Conservation (phyloP, 2,329 filamentous ascomycete species). For the Colletotrichum navitas region DNA sequence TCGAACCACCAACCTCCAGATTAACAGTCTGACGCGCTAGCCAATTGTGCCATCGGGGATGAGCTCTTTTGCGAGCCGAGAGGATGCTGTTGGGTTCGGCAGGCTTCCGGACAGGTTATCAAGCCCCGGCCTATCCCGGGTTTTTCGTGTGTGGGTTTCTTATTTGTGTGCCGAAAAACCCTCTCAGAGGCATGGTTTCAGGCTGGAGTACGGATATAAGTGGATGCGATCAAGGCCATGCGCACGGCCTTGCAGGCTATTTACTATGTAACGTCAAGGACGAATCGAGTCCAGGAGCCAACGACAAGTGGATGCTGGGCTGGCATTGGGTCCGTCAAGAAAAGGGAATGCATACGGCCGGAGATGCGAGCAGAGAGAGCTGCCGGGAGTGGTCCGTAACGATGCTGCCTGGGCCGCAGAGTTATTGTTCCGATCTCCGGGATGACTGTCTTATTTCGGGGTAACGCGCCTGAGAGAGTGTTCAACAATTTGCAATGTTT, state of each 20-base stretch:
- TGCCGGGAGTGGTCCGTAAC: background rate
- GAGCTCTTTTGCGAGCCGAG: slow-evolving; percentile 20
- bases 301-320: background rate
- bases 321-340: too few relatives aligned
- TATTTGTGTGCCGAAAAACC: background rate
- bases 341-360: background rate
- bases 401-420: background rate
- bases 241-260: background rate
- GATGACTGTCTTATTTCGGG: background rate
- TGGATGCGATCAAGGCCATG: background rate
- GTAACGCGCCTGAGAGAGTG: background rate
- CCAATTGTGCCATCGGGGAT: slow-evolving; percentile 43
- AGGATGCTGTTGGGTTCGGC: slow-evolving; percentile 4
- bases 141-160: background rate
- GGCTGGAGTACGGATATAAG: background rate
- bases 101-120: background rate
- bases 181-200: background rate
- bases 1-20: slow-evolving; percentile 43
- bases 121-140: background rate
- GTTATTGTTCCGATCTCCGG: background rate
- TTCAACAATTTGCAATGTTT: too few relatives aligned
- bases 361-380: background rate
- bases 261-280: background rate
- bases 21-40: slow-evolving; percentile 43
- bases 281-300: background rate